These are phyloP conservation scores for Neurospora africana DNA, from an alignment of 495 filamentous ascomycete species.

Conservation along the genomic window DNA sequence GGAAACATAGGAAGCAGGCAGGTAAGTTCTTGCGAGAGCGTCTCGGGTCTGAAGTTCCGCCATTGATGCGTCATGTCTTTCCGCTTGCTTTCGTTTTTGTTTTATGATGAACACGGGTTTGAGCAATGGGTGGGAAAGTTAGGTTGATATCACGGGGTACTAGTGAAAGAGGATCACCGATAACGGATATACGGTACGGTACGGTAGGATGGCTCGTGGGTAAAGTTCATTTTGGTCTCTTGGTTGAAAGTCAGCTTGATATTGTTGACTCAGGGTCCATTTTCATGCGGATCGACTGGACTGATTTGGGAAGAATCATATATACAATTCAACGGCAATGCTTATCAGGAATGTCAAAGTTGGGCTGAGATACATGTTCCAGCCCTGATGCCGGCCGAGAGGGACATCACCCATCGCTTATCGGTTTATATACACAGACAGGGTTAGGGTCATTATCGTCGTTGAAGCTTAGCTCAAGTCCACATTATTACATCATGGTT, in stretches of 20 bases:
- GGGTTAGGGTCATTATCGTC: not conserved
- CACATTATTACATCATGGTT: not conserved
- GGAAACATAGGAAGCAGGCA: not conserved
- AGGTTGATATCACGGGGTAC: not conserved
- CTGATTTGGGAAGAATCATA: not conserved
- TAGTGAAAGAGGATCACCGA: not conserved
- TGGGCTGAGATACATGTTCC: not conserved
- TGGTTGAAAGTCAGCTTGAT: not conserved
- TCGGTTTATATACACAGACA: not conserved
- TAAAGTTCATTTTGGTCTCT: not conserved
- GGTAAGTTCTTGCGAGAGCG: not conserved
- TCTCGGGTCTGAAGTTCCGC: not conserved
- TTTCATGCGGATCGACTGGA: not conserved
- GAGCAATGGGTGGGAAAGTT: not conserved
- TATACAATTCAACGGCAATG: not conserved
- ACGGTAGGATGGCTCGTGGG: not conserved
- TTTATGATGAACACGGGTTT: not conserved
- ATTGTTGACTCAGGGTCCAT: not conserved
- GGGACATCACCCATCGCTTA: not conserved
- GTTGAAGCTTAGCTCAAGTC: not conserved
- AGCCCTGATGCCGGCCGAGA: not conserved
- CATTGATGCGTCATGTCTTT: not conserved
- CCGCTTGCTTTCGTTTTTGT: not conserved
- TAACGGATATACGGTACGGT: not conserved
- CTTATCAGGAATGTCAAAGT: not conserved